Evolutionary conservation across 202 grass and related monocot species (phyloP).

Genomic region (Dendrocalamus latiflorus): DNA sequence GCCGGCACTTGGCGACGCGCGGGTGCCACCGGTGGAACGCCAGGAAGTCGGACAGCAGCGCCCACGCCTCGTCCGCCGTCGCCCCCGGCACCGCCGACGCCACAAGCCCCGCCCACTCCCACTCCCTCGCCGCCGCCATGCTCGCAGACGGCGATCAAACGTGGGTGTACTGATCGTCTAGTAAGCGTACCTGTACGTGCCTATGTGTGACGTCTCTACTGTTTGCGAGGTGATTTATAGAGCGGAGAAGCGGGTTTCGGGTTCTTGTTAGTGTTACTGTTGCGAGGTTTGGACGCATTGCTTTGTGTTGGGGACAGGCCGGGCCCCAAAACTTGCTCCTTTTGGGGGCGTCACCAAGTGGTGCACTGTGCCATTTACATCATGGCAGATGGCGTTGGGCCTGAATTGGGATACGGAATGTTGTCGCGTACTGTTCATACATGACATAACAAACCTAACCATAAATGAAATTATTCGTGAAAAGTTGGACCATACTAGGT

Average conservation of each 20-base stretch:
- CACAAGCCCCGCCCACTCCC: slow-evolving; percentile 35
- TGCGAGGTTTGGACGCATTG: neutral
- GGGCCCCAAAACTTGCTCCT: neutral
- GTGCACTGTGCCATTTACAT: neutral
- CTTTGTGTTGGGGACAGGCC: neutral
- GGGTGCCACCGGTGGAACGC: slow-evolving; percentile 51
- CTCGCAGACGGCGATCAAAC: neutral
- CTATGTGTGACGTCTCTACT: neutral
- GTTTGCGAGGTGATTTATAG: neutral
- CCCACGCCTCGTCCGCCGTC: slow-evolving; percentile 37
- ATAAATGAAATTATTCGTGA: too few species aligned
- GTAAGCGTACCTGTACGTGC: neutral
- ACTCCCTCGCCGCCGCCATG: neutral
- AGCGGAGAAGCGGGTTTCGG: neutral
- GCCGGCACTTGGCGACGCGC: slow-evolving; percentile 32
- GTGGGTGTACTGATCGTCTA: too few species aligned
- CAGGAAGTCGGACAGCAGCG: slow-evolving; percentile 37
- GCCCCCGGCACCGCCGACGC: slow-evolving; percentile 1
- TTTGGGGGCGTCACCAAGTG: neutral
- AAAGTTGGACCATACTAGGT: too few species aligned
- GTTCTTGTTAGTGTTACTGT: neutral
- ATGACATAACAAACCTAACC: neutral
- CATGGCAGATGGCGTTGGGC: neutral
- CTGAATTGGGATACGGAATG: neutral
- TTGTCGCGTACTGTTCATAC: neutral